Evolutionary conservation across 2,329 filamentous ascomycete species (phyloP), one percentile per base, ranked within the genome.

Genomic region (Cladorrhinum sp.): DNA sequence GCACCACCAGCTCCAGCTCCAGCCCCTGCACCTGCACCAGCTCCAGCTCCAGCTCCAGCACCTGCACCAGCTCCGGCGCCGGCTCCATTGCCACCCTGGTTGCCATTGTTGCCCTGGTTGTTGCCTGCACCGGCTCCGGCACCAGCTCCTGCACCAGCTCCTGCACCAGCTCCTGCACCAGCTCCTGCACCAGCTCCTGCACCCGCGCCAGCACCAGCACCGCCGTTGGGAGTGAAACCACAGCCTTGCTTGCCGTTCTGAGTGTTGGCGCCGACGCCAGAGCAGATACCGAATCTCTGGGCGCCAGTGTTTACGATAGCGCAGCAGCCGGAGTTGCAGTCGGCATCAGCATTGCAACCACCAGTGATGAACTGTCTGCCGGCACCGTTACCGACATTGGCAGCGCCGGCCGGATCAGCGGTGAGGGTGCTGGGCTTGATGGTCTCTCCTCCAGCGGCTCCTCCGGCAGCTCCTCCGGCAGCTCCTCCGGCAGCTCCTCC

Each of bases 331-430:
- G 69, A 70, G 2, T 66, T 69, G 61, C 71, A 73, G 64, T 73
- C 71, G 23, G 68, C 67, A 18, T 65, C 52, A 56, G 57, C 63
- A 22, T 63, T 60, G 65, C 71, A 73, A 57, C 66, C 69, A 48
- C 70, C 70, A 1, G 66, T 68, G 64, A 72, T 71, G 59, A 72
- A 72, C 64, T 72, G 70, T 9, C 24, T 36, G 24, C 64, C 69
- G 8, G 64, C 36, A 23, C 66, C 66, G 29, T 66, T 69, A 58
- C 70, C 70, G 22, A 70, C 69, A 60, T 70, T 71, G 52, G 55
- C 58, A 5, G 70, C 71, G 23, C 76, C 75, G 22, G 74, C 62
- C 6, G 76, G 68, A 24, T 69, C 69, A 20, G 58, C 59, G 12
- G 38, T 24, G 16, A 23, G 63, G 8, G 50, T 59, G 58, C 60